Evolutionary conservation across 129 eudicot genomes (phyloP), one percentile per base, ranked within the genome.

Genomic region (Lactuca saligna): DNA sequence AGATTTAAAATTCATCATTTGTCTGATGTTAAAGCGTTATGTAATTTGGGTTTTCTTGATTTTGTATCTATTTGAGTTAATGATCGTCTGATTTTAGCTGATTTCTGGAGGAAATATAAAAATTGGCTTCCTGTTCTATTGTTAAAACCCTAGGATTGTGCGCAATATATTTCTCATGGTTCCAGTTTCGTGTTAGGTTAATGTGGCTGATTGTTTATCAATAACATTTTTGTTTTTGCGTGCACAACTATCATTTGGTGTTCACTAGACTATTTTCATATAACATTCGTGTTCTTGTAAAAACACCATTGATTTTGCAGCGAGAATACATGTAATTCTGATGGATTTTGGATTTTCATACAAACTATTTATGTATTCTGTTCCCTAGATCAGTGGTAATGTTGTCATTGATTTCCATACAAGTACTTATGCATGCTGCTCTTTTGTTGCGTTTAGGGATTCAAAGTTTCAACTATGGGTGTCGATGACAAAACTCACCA

Each of bases 401-500:
- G 29, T 55, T 54, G 57, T 11, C 38, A 48, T 56, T 71, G 17
- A 50, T 60, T 60, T 11, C 50, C 17, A n/a, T 70, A 39, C 9
- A 7, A 39, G 8, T 71, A 71, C 57, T 60, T 41, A 50, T 59
- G 8, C 61, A 41, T 67, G 60, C 37, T 81, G 44, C 57, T 57
- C 59, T 59, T 31, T 66, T n/a, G 61, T 13, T 73, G n/a, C 29
- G 20, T 69, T 17, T 74, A 78, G 85, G 71, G 50, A 54, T n/a
- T 64, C 48, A 32, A 14, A 35, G 35, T 38, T 41, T 32, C 29
- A 73, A 69, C 71, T 42, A 86, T 88, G 91, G 84, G 84, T 33
- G 34, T 80, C 17, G 88, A 80, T 57, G 80, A 48, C 20, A 77
- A 61, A 46, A 49, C 72, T 65, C 70, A 70, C 29, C 85, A 83